Conservation (phyloP, 2,329 filamentous ascomycete species). For the Fusarium penzigii region DNA sequence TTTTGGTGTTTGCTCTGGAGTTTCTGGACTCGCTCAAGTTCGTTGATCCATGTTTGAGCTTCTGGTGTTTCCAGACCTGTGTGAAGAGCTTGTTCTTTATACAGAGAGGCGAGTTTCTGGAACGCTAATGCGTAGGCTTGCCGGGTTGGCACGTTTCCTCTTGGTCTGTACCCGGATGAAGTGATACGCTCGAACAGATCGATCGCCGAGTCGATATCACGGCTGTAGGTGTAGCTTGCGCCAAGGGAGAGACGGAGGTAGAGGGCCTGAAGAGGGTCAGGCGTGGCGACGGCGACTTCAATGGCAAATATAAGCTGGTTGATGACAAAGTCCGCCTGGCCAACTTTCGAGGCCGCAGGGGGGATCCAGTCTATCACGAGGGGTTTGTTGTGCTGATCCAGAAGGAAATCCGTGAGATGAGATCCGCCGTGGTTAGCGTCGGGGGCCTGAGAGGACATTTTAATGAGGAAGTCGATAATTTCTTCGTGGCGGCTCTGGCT, state of each 20-base stretch:
- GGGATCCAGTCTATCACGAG: constrained; percentile 43
- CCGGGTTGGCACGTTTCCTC: constrained; percentile 41
- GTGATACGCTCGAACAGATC: constrained; percentile 39
- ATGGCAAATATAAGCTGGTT: constrained; percentile 35
- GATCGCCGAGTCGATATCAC: constrained; percentile 37
- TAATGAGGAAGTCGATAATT: constrained; percentile 37
- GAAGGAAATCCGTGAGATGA: constrained; percentile 37
- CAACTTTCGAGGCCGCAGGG: constrained; percentile 39
- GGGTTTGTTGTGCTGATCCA: constrained; percentile 36
- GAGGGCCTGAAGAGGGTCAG: constrained; percentile 38
- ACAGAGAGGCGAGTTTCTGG: constrained; percentile 40
- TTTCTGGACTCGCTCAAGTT: constrained; percentile 37
- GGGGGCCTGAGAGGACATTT: constrained; percentile 31
- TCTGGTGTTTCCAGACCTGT: constrained; percentile 28
- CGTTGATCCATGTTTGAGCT: constrained; percentile 34
- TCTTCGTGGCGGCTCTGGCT: constrained; percentile 38
- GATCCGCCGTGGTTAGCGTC: constrained; percentile 26
- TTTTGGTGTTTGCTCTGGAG: constrained; percentile 42
- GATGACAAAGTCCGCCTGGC: constrained; percentile 32
- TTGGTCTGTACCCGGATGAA: constrained; percentile 39
- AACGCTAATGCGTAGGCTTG: constrained; percentile 43
- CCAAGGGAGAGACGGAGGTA: constrained; percentile 42
- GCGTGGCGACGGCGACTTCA: constrained; percentile 33
- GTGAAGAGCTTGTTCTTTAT: constrained; percentile 37
- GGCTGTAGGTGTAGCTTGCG: constrained; percentile 36